Conservation (phyloP, 495 filamentous ascomycete genomes). For the Friedmanniomyces simplex region DNA sequence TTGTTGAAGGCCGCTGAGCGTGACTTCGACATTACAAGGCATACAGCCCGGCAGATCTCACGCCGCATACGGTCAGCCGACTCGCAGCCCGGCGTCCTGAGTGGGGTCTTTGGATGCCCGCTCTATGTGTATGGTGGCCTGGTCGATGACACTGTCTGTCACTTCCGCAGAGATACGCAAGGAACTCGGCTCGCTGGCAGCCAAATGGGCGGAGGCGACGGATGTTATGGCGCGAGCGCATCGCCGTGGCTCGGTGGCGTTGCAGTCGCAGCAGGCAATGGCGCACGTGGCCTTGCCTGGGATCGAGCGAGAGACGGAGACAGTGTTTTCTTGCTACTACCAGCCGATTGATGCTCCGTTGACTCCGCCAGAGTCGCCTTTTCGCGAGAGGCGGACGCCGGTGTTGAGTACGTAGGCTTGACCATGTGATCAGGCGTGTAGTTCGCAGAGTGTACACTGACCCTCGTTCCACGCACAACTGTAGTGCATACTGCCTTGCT, state of each 20-base stretch:
- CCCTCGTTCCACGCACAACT: too few relatives aligned
- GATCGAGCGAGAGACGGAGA: not conserved
- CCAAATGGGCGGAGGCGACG: not conserved
- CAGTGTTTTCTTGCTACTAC: constrained; percentile 8
- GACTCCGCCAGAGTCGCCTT: not conserved
- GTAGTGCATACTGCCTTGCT: too few relatives aligned
- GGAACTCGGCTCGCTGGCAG: not conserved
- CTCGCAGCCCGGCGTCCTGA: constrained; percentile 12
- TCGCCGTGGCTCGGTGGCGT: not conserved
- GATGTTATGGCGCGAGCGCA: not conserved
- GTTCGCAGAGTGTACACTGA: too few relatives aligned
- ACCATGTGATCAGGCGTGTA: too few relatives aligned
- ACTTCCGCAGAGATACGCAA: not conserved
- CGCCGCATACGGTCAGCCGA: constrained; percentile 10
- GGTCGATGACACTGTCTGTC: not conserved
- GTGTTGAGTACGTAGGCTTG: too few relatives aligned
- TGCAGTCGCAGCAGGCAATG: not conserved
- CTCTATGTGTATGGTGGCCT: constrained; percentile 12
- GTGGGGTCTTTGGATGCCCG: not conserved
- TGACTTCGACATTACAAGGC: not conserved
- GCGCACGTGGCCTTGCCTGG: not conserved
- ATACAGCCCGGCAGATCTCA: constrained; percentile 7
- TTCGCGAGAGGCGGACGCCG: not conserved
- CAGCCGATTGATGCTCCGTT: not conserved
- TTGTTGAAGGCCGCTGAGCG: constrained; percentile 8